These are phyloP conservation scores for Colletotrichum theobromicola DNA, from an alignment of 2,329 filamentous ascomycete species.

Conservation along the genomic window DNA sequence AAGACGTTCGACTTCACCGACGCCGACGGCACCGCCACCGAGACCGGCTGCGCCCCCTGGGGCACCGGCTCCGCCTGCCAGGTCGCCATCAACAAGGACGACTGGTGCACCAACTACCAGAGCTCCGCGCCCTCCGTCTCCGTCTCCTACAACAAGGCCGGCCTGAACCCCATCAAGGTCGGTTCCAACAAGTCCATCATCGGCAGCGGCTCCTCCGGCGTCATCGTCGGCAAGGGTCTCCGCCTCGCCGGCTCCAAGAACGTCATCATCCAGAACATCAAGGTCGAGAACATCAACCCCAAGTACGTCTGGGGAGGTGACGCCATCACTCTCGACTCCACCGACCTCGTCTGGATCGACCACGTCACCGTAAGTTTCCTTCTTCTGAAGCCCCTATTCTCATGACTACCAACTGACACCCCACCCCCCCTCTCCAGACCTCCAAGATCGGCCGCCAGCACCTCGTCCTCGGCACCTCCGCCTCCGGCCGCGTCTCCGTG, in stretches of 20 bases:
- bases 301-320: constrained; percentile 66
- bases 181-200: constrained; percentile 63
- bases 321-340: constrained; percentile 56
- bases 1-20: constrained; percentile 62
- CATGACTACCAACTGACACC: not conserved
- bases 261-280: constrained; percentile 65
- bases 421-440: constrained; percentile 30
- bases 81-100: constrained; percentile 63
- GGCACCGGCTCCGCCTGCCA: constrained; percentile 56
- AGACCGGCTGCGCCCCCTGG: constrained; percentile 63
- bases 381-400: not conserved
- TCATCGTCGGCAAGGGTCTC: constrained; percentile 64
- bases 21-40: constrained; percentile 57
- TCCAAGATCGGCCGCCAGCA: constrained; percentile 65
- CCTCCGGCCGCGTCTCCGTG: constrained; percentile 61
- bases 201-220: constrained; percentile 55
- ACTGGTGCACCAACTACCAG: constrained; percentile 62
- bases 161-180: constrained; percentile 54
- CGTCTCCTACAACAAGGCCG: constrained; percentile 57
- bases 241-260: constrained; percentile 48
- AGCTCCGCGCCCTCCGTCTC: constrained; percentile 50
- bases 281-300: constrained; percentile 39
- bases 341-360: constrained; percentile 55
- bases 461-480: constrained; percentile 60
- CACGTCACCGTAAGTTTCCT: constrained; percentile 44